A percentile compares a stretch with the other conserved stretches of the same genome.
Evolutionary conservation across 108 stramenopile genomes (phyloP).

Genomic region (Schizochytrium sp.): DNA sequence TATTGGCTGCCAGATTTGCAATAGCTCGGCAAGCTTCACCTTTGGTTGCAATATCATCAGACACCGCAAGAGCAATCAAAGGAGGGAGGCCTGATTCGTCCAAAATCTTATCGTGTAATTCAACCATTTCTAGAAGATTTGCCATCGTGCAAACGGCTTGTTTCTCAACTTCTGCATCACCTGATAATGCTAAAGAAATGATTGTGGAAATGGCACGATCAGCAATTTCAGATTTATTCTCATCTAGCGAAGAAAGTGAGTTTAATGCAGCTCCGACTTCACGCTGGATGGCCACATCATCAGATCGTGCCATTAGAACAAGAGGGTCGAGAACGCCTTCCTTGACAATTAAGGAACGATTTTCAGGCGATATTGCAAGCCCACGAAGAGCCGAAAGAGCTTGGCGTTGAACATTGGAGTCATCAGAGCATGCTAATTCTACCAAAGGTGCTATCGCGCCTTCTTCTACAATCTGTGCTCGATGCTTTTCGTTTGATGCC

Average conservation of each 20-base stretch:
- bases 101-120: slow-evolving; percentile 80
- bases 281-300: slow-evolving; percentile 77
- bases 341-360: slow-evolving; percentile 75
- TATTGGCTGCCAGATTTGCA: slow-evolving; percentile 84
- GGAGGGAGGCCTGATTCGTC: slow-evolving; percentile 83
- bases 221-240: slow-evolving; percentile 87
- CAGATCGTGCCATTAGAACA: slow-evolving; percentile 82
- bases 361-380: slow-evolving; percentile 80
- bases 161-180: slow-evolving; percentile 81
- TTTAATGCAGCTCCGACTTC: slow-evolving; percentile 84
- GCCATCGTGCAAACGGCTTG: slow-evolving; percentile 83
- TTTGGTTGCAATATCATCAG: slow-evolving; percentile 75
- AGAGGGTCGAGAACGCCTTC: slow-evolving; percentile 85
- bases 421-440: slow-evolving; percentile 83
- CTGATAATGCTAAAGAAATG: slow-evolving; percentile 79
- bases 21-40: slow-evolving; percentile 81
- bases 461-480: slow-evolving; percentile 78
- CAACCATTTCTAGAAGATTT: slow-evolving; percentile 82
- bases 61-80: slow-evolving; percentile 77
- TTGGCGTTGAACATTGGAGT: slow-evolving; percentile 82
- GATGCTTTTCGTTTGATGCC: slow-evolving; percentile 80
- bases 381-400: slow-evolving; percentile 82
- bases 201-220: slow-evolving; percentile 84
- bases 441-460: slow-evolving; percentile 84
- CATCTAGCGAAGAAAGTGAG: slow-evolving; percentile 81